phyloP scores from a whole-genome alignment of 1,139 yeast genomes.

The Lodderomyces elongisporus region DNA sequence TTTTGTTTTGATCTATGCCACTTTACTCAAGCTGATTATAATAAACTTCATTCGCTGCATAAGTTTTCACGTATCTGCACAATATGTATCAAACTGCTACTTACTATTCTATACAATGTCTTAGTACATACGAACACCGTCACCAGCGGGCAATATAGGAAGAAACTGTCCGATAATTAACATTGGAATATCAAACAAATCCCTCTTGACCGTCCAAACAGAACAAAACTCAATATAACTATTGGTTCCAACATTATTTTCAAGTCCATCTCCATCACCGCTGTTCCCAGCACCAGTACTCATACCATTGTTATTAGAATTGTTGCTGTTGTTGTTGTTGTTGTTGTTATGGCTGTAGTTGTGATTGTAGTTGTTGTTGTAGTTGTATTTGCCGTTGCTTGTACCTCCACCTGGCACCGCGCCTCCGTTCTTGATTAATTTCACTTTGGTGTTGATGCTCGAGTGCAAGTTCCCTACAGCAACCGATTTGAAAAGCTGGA shows the following conservation, averaged over 20 bases:
- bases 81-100: no score
- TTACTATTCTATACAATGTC: no score
- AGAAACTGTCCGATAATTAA: slow-evolving; percentile 42
- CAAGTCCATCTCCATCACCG: slow-evolving; percentile 1
- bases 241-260: slow-evolving; percentile 9
- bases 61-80: no score
- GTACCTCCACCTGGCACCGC: no score
- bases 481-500: slow-evolving; percentile 42
- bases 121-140: slow-evolving; percentile 31
- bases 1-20: no score
- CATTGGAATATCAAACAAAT: slow-evolving; percentile 83
- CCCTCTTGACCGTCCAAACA: slow-evolving; percentile 71
- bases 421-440: slow-evolving; percentile 10
- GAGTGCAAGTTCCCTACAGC: slow-evolving; percentile 49
- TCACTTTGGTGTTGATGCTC: slow-evolving; percentile 10
- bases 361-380: no score
- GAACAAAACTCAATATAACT: slow-evolving; percentile 48
- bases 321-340: background rate
- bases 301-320: slow-evolving; percentile 1
- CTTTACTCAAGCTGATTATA: no score
- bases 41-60: no score
- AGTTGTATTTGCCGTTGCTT: slow-evolving; percentile 20
- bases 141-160: slow-evolving; percentile 44
- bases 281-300: background rate
- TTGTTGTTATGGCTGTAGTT: background rate